Percentiles rank a stretch among this genome's conserved stretches.
Evolutionary conservation across 306 rosid species (phyloP).

Genomic region (Cucumis hystrix): DNA sequence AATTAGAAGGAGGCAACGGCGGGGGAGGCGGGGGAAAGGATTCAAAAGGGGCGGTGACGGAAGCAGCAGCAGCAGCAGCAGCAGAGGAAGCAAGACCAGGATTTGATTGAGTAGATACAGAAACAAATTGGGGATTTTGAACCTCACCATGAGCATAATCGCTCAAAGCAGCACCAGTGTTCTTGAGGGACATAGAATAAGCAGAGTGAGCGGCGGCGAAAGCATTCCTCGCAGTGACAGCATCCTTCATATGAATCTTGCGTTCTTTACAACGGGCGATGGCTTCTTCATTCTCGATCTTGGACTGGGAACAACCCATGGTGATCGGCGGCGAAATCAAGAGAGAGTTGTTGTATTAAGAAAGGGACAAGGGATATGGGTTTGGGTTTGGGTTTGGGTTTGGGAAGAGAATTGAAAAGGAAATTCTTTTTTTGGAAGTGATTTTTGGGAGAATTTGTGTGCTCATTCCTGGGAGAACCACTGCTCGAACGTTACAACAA

Average conservation of each 20-base stretch:
- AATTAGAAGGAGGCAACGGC: constrained; percentile 10
- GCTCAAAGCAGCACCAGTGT: constrained; percentile 76
- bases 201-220: constrained; percentile 82
- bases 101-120: neutral
- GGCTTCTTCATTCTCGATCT: constrained; percentile 93
- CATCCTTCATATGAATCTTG: constrained; percentile 50
- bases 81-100: constrained; percentile 1
- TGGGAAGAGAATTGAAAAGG: neutral
- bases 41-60: constrained; percentile 34
- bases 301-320: constrained; percentile 89
- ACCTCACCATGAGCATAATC: constrained; percentile 69
- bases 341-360: neutral
- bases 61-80: constrained; percentile 43
- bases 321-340: neutral
- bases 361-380: neutral
- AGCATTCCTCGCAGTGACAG: constrained; percentile 58
- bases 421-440: neutral
- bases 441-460: neutral
- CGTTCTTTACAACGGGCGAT: constrained; percentile 78
- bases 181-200: constrained; percentile 50
- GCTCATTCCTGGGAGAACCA: neutral
- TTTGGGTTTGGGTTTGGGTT: too few species aligned
- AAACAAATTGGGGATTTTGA: constrained; percentile 15
- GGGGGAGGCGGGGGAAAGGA: constrained; percentile 50
- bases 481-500: constrained; percentile 5